These are phyloP conservation scores for Geotrichum siamense DNA, from an alignment of 1,139 yeast species.

Conservation along the genomic window DNA sequence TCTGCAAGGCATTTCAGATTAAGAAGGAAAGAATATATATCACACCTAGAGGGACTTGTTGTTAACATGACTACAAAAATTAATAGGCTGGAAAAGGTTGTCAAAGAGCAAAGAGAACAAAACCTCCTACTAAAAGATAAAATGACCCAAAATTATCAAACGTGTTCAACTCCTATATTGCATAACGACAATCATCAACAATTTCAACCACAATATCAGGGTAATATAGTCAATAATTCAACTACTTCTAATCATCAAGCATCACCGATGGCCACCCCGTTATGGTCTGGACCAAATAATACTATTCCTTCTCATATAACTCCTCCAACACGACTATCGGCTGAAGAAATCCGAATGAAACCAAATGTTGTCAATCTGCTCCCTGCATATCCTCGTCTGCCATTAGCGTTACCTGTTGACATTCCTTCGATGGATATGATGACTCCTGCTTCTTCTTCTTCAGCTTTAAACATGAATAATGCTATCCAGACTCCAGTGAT, in stretches of 20 bases:
- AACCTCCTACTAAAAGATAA: neutral
- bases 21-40: constrained; percentile 32
- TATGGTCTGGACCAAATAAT: neutral
- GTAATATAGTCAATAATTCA: neutral
- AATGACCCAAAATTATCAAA: neutral
- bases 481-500: neutral
- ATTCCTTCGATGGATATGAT: neutral
- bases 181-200: neutral
- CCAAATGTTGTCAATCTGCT: constrained; percentile 20
- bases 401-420: constrained; percentile 5
- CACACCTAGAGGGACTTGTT: constrained; percentile 29
- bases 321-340: neutral
- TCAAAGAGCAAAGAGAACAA: neutral
- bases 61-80: constrained; percentile 26
- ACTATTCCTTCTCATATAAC: no score
- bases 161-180: neutral
- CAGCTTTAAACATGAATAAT: neutral
- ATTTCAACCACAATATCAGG: neutral
- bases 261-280: neutral
- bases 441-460: neutral
- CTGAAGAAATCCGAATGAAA: constrained; percentile 18
- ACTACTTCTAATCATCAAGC: neutral
- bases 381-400: constrained; percentile 14
- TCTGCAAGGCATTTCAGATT: constrained; percentile 33
- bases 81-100: constrained; percentile 18